These are phyloP conservation scores for Debaryomyces castellii DNA, from an alignment of 805 yeast genomes.

Conservation along the genomic window DNA sequence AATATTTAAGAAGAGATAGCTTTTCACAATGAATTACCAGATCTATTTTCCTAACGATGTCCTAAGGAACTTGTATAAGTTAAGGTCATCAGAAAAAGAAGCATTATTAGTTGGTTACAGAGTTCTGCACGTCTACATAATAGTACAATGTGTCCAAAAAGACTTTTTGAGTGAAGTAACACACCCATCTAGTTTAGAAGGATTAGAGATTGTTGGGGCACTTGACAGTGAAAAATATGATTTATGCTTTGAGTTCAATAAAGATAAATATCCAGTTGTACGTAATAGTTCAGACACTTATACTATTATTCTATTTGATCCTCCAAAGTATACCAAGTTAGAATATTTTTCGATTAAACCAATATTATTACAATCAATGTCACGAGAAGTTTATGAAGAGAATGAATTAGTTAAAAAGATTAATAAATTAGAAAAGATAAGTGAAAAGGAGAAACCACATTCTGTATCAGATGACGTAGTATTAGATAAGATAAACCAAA, in stretches of 20 bases:
- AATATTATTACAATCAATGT: constrained; percentile 58
- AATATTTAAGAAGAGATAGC: constrained; percentile 42
- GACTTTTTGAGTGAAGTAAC: background rate
- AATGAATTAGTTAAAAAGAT: constrained; percentile 24
- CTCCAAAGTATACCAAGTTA: constrained; percentile 69
- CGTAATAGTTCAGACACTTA: constrained; percentile 1
- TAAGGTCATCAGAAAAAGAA: background rate
- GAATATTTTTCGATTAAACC: constrained; percentile 81
- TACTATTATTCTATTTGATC: constrained; percentile 48
- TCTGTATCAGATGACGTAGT: constrained; percentile 27
- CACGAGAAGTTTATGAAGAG: constrained; percentile 7
- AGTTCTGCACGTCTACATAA: constrained; percentile 18
- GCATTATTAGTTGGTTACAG: constrained; percentile 22
- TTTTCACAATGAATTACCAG: constrained; percentile 27
- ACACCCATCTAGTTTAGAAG: constrained; percentile 10
- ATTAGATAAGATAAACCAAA: constrained; percentile 33
- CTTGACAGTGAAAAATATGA: constrained; percentile 9
- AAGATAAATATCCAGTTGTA: constrained; percentile 14
- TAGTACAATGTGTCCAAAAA: constrained; percentile 13
- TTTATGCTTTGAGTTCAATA: constrained; percentile 6
- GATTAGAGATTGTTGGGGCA: constrained; percentile 15
- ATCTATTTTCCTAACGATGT: constrained; percentile 38
- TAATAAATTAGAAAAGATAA: constrained; percentile 16
- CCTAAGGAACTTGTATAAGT: background rate
- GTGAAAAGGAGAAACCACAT: background rate